phyloP scores from a whole-genome alignment of 352 stramenopile species.

The Phytopythium helicoides region DNA sequence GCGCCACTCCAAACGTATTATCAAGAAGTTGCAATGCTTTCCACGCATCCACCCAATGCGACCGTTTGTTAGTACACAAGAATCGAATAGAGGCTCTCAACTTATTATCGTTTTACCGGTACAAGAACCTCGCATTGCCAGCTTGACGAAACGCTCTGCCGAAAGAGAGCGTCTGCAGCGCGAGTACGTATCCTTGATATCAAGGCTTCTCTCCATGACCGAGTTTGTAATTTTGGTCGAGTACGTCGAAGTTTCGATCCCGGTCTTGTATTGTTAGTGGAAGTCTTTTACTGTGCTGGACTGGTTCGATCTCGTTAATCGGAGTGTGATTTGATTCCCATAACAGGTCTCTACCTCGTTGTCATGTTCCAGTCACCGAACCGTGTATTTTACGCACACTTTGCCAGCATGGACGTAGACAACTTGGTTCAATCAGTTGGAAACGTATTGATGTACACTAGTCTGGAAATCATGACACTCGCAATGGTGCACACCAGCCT shows the following conservation, averaged over 20 bases:
- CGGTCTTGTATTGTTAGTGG: conserved; percentile 1
- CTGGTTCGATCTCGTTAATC: no score
- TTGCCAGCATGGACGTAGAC: conserved; percentile 13
- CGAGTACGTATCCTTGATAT: background rate
- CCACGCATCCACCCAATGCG: no score
- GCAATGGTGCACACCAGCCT: conserved; percentile 21
- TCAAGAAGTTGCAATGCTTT: no score
- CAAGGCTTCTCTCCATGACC: conserved; percentile 4
- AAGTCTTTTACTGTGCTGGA: no score
- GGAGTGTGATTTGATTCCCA: no score
- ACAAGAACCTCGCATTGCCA: no score
- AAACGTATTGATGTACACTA: conserved; percentile 31
- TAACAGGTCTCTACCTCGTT: conserved; percentile 7
- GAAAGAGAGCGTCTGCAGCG: conserved; percentile 1
- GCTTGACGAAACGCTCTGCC: no score
- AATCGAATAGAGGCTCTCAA: no score
- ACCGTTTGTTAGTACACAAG: no score
- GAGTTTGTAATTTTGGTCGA: conserved; percentile 8
- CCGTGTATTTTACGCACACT: conserved; percentile 22
- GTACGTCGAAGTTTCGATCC: conserved; percentile 4
- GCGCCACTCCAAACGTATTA: no score
- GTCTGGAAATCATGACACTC: conserved; percentile 35
- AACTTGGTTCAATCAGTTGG: conserved; percentile 10
- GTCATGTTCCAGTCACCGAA: conserved; percentile 9
- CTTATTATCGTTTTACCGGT: no score